Evolutionary conservation across 2,329 filamentous ascomycete species (phyloP).

Genomic region (Trichoderma guizhouense): DNA sequence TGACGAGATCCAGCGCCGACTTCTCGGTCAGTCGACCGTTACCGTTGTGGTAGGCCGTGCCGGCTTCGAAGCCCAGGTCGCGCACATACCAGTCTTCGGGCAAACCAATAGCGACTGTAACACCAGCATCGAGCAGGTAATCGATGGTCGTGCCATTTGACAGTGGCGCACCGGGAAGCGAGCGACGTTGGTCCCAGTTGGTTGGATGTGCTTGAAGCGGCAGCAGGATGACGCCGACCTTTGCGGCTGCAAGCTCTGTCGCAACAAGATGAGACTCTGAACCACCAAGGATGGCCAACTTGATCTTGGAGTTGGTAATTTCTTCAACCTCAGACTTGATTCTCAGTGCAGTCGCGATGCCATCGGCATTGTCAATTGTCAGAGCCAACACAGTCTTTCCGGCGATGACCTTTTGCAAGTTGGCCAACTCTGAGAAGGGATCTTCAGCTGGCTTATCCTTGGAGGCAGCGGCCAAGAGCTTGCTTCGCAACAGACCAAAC

Average conservation of each 20-base stretch:
- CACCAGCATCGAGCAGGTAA: constrained; percentile 55
- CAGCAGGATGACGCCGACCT: constrained; percentile 57
- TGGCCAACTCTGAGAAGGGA: constrained; percentile 47
- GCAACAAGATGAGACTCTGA: constrained; percentile 62
- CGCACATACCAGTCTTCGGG: constrained; percentile 61
- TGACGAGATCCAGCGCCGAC: constrained; percentile 55
- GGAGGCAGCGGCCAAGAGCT: constrained; percentile 51
- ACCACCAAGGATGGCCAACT: constrained; percentile 58
- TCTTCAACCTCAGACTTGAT: constrained; percentile 56
- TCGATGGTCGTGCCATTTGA: constrained; percentile 63
- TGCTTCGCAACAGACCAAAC: constrained; percentile 49
- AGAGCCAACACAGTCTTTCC: constrained; percentile 55
- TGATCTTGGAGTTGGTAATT: constrained; percentile 39
- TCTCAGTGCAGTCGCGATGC: constrained; percentile 56
- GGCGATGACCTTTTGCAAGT: constrained; percentile 51
- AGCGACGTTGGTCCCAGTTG: constrained; percentile 60
- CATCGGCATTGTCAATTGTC: constrained; percentile 60
- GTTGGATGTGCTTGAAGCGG: constrained; percentile 54
- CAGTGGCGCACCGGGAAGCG: constrained; percentile 61
- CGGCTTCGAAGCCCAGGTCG: constrained; percentile 58
- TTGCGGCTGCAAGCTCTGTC: constrained; percentile 51
- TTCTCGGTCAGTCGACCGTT: constrained; percentile 50
- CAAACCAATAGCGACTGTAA: constrained; percentile 55
- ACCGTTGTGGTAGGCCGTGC: constrained; percentile 56
- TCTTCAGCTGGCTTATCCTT: constrained; percentile 35